A percentile compares a stretch with the other conserved stretches of the same genome.
These are phyloP conservation scores for Fusarium sp. DNA, from an alignment of 2,329 filamentous ascomycete genomes.

Conservation along the genomic window DNA sequence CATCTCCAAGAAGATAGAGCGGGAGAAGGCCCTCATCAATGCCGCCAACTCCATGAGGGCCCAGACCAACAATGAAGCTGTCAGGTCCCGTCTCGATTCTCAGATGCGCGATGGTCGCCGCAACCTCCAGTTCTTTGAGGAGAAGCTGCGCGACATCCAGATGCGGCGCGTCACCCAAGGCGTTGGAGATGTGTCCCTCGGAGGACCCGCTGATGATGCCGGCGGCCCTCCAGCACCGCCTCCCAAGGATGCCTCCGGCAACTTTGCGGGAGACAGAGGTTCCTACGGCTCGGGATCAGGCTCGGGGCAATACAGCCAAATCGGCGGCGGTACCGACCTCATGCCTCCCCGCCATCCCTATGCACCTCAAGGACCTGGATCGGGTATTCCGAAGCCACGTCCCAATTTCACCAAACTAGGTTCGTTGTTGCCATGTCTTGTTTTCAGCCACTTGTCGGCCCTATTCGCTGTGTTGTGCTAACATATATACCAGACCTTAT, in stretches of 20 bases:
- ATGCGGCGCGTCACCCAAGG: constrained; percentile 78
- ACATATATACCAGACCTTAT: constrained; percentile 78
- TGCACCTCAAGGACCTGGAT: constrained; percentile 72
- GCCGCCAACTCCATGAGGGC: constrained; percentile 95
- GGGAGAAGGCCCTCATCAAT: constrained; percentile 94
- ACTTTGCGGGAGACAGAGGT: constrained; percentile 61
- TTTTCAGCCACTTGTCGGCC: not conserved
- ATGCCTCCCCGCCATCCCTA: constrained; percentile 87
- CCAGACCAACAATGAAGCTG: constrained; percentile 92
- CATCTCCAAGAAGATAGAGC: constrained; percentile 96
- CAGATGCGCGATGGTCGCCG: constrained; percentile 93
- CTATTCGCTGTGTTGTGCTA: constrained; percentile 2
- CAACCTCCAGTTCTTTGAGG: constrained; percentile 96
- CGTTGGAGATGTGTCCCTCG: constrained; percentile 74
- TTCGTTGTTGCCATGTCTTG: constrained; percentile 57
- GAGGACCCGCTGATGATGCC: constrained; percentile 53
- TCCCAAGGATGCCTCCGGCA: constrained; percentile 72
- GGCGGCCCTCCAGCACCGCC: constrained; percentile 72
- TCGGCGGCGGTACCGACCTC: constrained; percentile 74
- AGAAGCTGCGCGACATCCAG: constrained; percentile 88
- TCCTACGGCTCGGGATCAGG: constrained; percentile 67
- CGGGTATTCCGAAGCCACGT: constrained; percentile 75
- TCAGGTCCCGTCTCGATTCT: constrained; percentile 89
- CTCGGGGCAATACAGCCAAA: constrained; percentile 62
- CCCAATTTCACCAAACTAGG: constrained; percentile 97